Evolutionary conservation across 1,284 basidiomycete species (phyloP).

Genomic region (Singerocomus rubriflavus): DNA sequence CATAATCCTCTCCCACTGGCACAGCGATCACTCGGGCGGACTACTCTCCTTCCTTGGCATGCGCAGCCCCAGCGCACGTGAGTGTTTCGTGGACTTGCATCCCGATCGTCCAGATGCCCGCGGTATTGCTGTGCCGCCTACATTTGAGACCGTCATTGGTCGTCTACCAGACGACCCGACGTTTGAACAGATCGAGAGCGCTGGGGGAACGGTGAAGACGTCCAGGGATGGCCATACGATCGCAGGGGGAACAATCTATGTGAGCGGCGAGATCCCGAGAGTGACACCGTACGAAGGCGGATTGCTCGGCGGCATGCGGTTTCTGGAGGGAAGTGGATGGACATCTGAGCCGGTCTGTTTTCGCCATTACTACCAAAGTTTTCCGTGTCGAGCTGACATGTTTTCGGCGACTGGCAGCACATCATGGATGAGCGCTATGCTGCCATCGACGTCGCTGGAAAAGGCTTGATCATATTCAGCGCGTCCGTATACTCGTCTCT

Average conservation of each 20-base stretch:
- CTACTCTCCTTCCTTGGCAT: slow-evolving; percentile 58
- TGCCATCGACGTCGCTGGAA: slow-evolving; percentile 71
- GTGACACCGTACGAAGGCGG: slow-evolving; percentile 67
- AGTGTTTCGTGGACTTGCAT: slow-evolving; percentile 66
- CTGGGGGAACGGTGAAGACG: slow-evolving; percentile 56
- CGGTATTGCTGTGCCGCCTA: slow-evolving; percentile 66
- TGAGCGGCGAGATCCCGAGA: slow-evolving; percentile 78
- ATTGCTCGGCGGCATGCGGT: slow-evolving; percentile 64
- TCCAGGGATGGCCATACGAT: slow-evolving; percentile 60
- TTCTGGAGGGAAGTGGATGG: slow-evolving; percentile 56
- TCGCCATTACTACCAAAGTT: background rate
- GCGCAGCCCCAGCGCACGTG: slow-evolving; percentile 32
- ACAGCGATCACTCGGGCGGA: slow-evolving; percentile 78
- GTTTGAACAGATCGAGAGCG: slow-evolving; percentile 57
- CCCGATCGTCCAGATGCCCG: slow-evolving; percentile 71
- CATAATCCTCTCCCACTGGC: slow-evolving; percentile 79
- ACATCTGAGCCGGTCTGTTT: slow-evolving; percentile 55
- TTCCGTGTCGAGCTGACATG: background rate
- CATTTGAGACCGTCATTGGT: slow-evolving; percentile 53
- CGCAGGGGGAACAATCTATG: slow-evolving; percentile 58
- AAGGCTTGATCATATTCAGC: slow-evolving; percentile 79
- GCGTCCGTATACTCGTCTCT: slow-evolving; percentile 47
- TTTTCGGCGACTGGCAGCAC: slow-evolving; percentile 40
- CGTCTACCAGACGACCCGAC: slow-evolving; percentile 67
- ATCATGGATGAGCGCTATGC: slow-evolving; percentile 82